Evolutionary conservation across 768 basidiomycete species (phyloP).

Genomic region (Neoboletus magnificus): DNA sequence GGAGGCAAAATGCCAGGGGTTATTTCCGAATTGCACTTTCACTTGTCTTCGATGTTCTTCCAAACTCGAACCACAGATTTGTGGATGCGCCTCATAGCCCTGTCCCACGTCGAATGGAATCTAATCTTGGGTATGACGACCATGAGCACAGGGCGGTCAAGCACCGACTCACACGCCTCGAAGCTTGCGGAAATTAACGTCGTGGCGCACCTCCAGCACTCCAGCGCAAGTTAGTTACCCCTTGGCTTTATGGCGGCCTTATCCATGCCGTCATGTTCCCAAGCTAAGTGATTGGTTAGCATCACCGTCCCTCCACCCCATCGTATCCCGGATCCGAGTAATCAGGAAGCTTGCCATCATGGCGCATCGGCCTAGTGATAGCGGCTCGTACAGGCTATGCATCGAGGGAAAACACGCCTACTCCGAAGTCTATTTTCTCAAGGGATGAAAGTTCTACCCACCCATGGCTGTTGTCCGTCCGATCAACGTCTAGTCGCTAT

Average conservation of each 20-base stretch:
- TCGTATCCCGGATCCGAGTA: background rate
- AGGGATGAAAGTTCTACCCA: too few relatives aligned
- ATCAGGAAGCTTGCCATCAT: background rate
- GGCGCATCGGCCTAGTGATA: too few relatives aligned
- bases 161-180: background rate
- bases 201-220: too few relatives aligned
- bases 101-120: background rate
- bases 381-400: too few relatives aligned
- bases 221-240: background rate
- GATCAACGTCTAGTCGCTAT: background rate
- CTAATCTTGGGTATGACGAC: background rate
- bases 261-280: background rate
- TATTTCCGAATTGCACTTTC: too few relatives aligned
- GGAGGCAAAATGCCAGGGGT: too few relatives aligned
- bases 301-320: background rate
- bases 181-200: background rate
- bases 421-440: background rate
- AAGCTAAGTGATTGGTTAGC: background rate
- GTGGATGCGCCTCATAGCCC: background rate
- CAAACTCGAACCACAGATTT: too few relatives aligned
- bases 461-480: background rate
- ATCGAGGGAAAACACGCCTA: background rate
- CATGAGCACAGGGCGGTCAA: background rate
- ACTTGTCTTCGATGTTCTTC: too few relatives aligned
- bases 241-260: background rate